A percentile compares a stretch with the other conserved stretches of the same genome.
Evolutionary conservation across 257 asterid genomes (phyloP).

Genomic region (Solanum tarapatanum): DNA sequence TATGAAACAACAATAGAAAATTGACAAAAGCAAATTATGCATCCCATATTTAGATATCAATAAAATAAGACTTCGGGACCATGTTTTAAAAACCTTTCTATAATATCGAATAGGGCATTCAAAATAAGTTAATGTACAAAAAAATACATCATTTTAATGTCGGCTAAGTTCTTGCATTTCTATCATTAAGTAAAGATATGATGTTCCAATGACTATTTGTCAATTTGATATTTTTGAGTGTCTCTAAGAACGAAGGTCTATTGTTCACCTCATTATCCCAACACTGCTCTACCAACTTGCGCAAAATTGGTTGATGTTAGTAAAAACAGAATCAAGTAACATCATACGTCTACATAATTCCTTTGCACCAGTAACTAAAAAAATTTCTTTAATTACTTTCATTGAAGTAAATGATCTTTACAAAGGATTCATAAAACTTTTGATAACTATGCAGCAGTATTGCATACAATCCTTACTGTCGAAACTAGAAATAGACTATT

Average conservation of each 20-base stretch:
- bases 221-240: slow-evolving; percentile 24
- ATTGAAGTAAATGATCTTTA: background rate
- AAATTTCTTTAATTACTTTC: too few species aligned
- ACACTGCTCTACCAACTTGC: slow-evolving; percentile 33
- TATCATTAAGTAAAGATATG: slow-evolving; percentile 14
- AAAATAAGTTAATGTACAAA: background rate
- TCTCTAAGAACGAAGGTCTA: slow-evolving; percentile 59
- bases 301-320: background rate
- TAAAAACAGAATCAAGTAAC: background rate
- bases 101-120: background rate
- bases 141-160: background rate
- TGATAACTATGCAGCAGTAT: background rate
- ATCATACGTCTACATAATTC: background rate
- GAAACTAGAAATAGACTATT: background rate
- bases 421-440: background rate
- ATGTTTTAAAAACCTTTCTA: background rate
- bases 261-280: slow-evolving; percentile 58
- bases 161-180: background rate
- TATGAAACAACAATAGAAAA: background rate
- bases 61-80: background rate
- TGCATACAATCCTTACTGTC: background rate
- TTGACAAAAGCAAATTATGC: background rate
- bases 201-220: slow-evolving; percentile 38
- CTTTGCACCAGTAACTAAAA: too few species aligned
- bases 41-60: background rate